Base-by-base conservation (phyloP, 179 eudicot species). In the Beta macrorhiza region DNA sequence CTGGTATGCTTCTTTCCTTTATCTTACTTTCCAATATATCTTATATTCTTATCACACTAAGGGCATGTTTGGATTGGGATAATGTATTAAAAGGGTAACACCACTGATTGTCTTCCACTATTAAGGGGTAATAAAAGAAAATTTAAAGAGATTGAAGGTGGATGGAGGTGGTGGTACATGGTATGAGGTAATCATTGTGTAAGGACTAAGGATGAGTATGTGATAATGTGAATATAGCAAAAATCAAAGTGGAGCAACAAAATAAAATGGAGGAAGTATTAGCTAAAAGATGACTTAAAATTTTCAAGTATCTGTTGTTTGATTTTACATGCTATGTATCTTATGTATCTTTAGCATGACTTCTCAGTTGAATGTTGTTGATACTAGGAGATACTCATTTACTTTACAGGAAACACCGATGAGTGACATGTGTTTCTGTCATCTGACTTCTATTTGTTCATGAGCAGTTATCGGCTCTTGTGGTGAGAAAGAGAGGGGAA, bases 401-500 rank as follows among this genome's bases (percentile, higher is more conserved):
- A 51, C 11, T 19, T 82, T n/a, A 65, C 77, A 19, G 52, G 20
- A 63, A 77, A 75, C 10, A 8, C 51, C 51, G 4, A 63, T 45
- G 20, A 16, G 22, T 57, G 32, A 64, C 64, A 14, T 62, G 55
- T 56, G 20, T 10, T 71, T 77, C 20, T 68, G 14, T 67, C 7
- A 22, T 49, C 59, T 76, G 55, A 78, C 53, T 64, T 72, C 14
- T 49, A 72, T 67, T 84, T 67, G 53, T 75, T 45, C 77, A 29
- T 67, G 75, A 78, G 82, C 78, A 96, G 99, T 96, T 85, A 78
- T 94, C 81, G 99, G 99, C 81, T 92, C 94, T 81, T 82, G 85
- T 67, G 99, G 99, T 63, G 98, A 94, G 72, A 80, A 72, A 1
- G 97, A 96, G 56, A 89, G 97, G 86, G 99, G 96, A 76, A 96